Evolutionary conservation across 2,329 filamentous ascomycete species (phyloP), one percentile per base, ranked within the genome.

Genomic region (Paraphoma sp.): DNA sequence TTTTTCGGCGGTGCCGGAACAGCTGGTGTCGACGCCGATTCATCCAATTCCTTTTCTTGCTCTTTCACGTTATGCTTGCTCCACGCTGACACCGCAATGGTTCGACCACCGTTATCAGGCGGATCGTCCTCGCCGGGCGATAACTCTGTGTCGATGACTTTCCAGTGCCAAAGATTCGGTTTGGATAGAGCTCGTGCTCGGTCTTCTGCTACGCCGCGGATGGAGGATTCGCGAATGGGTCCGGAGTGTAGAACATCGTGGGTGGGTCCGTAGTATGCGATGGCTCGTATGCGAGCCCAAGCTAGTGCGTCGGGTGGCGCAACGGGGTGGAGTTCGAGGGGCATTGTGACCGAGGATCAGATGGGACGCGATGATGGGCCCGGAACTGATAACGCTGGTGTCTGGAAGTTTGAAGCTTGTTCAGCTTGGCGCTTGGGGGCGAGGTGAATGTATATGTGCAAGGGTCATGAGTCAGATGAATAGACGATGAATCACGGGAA

Each of bases 261-360:
- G 6, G 72, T 73, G 7, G 72, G 72, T 17, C 72, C 72, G 28
- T 57, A 55, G 48, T 74, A 74, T 31, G 72, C 72, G 10, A 63
- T 44, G 17, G 59, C 42, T 23, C 72, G 67, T 43, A 72, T 67
- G 33, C 68, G 69, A 28, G 66, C 67, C 70, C 71, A 74, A 0
- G 69, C 65, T 7, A 72, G 48, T 8, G 65, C 56, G 53, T 75
- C 71, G 3, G 42, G 36, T 1, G 54, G 9, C 10, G 63, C 65
- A 29, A 73, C 65, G 6, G 65, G 67, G 11, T 41, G 52, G 1
- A 74, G 54, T 45, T 60, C 48, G 2, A 73, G 57, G 6, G 70
- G 65, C 71, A 75, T 75, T 33, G 30, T 47, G 23, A 23, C 23
- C 23, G 23, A 23, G 23, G 23, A 23, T 23, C 5, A 23, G 5